A percentile compares a stretch with the other conserved stretches of the same genome.
Evolutionary conservation across 1,284 basidiomycete species (phyloP).

Genomic region (Boletus hoseneyae): DNA sequence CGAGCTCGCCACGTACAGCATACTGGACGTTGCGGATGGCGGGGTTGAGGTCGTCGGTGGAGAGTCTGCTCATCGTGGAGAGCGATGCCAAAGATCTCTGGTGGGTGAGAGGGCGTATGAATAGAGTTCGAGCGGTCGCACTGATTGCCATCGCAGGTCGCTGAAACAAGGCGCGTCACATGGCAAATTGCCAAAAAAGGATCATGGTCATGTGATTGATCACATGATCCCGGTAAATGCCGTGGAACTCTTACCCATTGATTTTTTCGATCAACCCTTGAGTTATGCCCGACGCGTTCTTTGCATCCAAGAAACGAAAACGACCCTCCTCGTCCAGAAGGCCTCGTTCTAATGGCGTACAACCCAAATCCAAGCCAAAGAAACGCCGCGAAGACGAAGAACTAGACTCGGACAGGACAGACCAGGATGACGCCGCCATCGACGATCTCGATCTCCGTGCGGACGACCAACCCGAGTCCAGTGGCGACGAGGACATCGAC

Average conservation of each 20-base stretch:
- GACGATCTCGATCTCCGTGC: slow-evolving; percentile 78
- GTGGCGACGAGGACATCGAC: slow-evolving; percentile 77
- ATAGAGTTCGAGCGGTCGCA: not conserved
- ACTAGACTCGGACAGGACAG: slow-evolving; percentile 60
- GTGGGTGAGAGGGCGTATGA: not conserved
- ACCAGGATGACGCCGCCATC: slow-evolving; percentile 58
- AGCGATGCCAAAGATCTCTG: slow-evolving; percentile 5
- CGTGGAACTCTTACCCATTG: slow-evolving; percentile 6
- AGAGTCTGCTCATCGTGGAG: slow-evolving; percentile 53
- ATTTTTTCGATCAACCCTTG: slow-evolving; percentile 23
- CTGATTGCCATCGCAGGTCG: slow-evolving; percentile 13
- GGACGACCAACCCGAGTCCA: slow-evolving; percentile 55
- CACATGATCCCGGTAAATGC: slow-evolving; percentile 21
- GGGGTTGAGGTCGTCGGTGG: slow-evolving; percentile 73
- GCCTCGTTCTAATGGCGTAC: slow-evolving; percentile 25
- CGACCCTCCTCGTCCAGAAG: slow-evolving; percentile 39
- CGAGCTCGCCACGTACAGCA: slow-evolving; percentile 95
- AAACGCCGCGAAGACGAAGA: slow-evolving; percentile 63
- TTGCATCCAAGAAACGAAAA: slow-evolving; percentile 70
- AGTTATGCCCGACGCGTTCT: slow-evolving; percentile 80
- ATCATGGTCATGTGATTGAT: slow-evolving; percentile 5
- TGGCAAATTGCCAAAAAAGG: slow-evolving; percentile 5
- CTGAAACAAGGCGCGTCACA: not conserved
- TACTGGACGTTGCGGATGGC: slow-evolving; percentile 88
- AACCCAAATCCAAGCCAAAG: slow-evolving; percentile 27